Evolutionary conservation across 2,329 filamentous ascomycete genomes (phyloP).

Genomic region (Monilinia polystroma): DNA sequence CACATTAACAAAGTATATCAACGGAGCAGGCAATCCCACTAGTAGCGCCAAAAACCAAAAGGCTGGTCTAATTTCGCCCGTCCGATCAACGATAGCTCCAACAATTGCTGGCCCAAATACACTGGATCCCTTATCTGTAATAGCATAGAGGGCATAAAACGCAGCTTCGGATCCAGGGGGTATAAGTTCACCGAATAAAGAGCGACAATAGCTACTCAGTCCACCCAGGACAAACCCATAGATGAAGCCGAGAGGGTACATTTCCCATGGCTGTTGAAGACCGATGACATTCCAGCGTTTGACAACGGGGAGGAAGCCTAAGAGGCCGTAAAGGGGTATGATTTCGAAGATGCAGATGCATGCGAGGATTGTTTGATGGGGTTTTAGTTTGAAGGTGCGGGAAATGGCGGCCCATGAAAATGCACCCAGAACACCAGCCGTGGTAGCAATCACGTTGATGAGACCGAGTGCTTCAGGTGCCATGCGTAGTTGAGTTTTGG

Average conservation of each 20-base stretch:
- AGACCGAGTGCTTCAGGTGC: slow-evolving; percentile 80
- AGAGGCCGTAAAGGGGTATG: slow-evolving; percentile 85
- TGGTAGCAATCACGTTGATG: slow-evolving; percentile 89
- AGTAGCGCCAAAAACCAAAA: slow-evolving; percentile 87
- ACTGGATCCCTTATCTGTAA: slow-evolving; percentile 94
- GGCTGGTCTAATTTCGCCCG: slow-evolving; percentile 75
- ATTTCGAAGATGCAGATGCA: slow-evolving; percentile 88
- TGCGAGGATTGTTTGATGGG: slow-evolving; percentile 82
- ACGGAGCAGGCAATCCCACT: slow-evolving; percentile 75
- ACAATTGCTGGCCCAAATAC: slow-evolving; percentile 93
- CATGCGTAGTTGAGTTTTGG: slow-evolving; percentile 91
- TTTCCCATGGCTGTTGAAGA: slow-evolving; percentile 90
- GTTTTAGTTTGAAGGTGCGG: slow-evolving; percentile 63
- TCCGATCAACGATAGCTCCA: slow-evolving; percentile 82
- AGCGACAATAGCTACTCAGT: slow-evolving; percentile 84
- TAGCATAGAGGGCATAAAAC: slow-evolving; percentile 83
- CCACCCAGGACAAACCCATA: slow-evolving; percentile 96
- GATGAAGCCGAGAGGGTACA: slow-evolving; percentile 87
- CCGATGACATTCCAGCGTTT: slow-evolving; percentile 72
- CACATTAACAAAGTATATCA: slow-evolving; percentile 82
- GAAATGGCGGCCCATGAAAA: slow-evolving; percentile 85
- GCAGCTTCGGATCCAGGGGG: slow-evolving; percentile 91
- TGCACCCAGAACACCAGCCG: slow-evolving; percentile 80
- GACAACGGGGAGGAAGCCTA: slow-evolving; percentile 83
- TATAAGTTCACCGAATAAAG: slow-evolving; percentile 87